Conservation (phyloP, 768 basidiomycete genomes). For the Calvatia gigantea region DNA sequence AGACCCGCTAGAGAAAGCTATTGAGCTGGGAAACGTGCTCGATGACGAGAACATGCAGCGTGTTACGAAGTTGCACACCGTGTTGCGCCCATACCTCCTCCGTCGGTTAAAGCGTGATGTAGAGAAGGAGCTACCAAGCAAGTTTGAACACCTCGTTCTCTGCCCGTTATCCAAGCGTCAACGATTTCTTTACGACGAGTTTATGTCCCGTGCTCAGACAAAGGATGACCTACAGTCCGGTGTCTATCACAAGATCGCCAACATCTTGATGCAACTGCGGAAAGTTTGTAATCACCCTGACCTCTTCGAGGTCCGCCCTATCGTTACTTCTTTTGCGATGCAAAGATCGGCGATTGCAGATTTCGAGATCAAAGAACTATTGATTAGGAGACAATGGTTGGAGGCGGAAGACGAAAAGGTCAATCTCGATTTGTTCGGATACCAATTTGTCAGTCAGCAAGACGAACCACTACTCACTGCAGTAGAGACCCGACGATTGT, state of each 20-base stretch:
- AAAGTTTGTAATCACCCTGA: conserved; percentile 97
- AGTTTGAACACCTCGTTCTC: conserved; percentile 86
- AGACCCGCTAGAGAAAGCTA: conserved; percentile 94
- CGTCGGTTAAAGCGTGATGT: conserved; percentile 98
- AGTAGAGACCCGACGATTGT: conserved; percentile 50
- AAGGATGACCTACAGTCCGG: conserved; percentile 80
- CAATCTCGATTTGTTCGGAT: conserved; percentile 61
- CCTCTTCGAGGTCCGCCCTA: conserved; percentile 85
- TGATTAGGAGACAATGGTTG: conserved; percentile 74
- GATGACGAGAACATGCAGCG: conserved; percentile 86
- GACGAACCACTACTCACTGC: conserved; percentile 49
- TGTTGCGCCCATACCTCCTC: conserved; percentile 93
- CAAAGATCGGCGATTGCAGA: conserved; percentile 72
- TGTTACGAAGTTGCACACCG: conserved; percentile 85
- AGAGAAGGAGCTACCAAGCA: conserved; percentile 91
- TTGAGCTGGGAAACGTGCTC: conserved; percentile 74
- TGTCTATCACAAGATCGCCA: conserved; percentile 84
- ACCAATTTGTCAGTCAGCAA: conserved; percentile 59
- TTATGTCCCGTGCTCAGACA: conserved; percentile 87
- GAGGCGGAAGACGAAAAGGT: conserved; percentile 47
- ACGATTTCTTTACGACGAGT: conserved; percentile 94
- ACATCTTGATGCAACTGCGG: conserved; percentile 96
- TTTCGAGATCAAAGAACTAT: conserved; percentile 84
- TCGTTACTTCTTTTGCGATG: conserved; percentile 74
- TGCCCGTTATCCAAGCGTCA: conserved; percentile 90